Evolutionary conservation across 495 filamentous ascomycete species (phyloP).

Genomic region (Penicillium robsamsonii): DNA sequence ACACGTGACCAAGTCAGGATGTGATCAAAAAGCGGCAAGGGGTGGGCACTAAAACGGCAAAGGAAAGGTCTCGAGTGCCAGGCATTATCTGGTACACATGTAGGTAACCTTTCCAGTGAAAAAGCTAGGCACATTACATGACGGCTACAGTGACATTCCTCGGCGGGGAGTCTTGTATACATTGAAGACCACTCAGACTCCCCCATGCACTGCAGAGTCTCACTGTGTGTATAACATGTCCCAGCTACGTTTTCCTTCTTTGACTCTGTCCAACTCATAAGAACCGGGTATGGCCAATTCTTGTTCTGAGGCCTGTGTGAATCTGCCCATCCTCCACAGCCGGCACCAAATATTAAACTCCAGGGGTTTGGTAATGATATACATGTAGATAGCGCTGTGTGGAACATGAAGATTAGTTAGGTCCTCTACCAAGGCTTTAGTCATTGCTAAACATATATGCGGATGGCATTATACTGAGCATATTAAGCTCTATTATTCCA

Average conservation of each 20-base stretch:
- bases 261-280: background rate
- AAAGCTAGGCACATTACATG: background rate
- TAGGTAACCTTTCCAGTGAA: constrained; percentile 2
- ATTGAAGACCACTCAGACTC: background rate
- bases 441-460: background rate
- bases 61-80: too few species aligned
- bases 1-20: too few species aligned
- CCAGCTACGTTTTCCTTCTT: background rate
- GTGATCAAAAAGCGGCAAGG: too few species aligned
- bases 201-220: background rate
- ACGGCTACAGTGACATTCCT: background rate
- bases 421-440: background rate
- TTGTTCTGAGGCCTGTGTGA: background rate
- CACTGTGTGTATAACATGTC: background rate
- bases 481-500: background rate
- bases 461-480: background rate
- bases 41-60: too few species aligned
- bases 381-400: background rate
- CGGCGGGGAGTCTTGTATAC: background rate
- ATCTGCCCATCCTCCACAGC: background rate
- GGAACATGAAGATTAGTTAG: background rate
- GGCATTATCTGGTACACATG: too few species aligned
- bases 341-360: background rate
- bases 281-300: background rate
- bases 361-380: background rate